Conservation (phyloP, 31 red algal species). For the Pterothamnion heteromorphum region DNA sequence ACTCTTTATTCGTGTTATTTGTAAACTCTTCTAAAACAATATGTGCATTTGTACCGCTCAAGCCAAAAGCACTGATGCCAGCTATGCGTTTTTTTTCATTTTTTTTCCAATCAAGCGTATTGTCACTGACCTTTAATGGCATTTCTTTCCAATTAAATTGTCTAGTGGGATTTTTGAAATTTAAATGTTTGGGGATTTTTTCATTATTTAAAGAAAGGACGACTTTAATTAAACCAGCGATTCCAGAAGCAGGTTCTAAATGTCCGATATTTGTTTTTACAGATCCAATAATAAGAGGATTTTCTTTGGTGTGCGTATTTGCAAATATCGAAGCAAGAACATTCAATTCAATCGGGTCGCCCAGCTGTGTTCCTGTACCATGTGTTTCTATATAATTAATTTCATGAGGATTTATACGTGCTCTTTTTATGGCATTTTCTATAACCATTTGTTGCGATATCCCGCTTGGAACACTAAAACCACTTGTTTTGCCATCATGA, state of each 20-base stretch:
- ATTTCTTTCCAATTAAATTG: not conserved
- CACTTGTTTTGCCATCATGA: conserved; percentile 13
- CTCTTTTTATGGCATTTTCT: not conserved
- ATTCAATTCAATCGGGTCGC: conserved; percentile 36
- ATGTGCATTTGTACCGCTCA: conserved; percentile 52
- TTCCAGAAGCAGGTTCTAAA: not conserved
- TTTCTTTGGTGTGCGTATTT: not conserved
- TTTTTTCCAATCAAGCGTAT: conserved; percentile 2
- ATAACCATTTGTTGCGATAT: not conserved
- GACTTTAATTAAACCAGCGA: not conserved
- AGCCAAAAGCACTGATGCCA: conserved; percentile 50
- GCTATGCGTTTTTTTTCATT: conserved; percentile 13
- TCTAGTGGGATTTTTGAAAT: conserved; percentile 30
- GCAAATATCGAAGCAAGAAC: not conserved
- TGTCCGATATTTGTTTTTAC: conserved; percentile 43
- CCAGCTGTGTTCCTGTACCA: conserved; percentile 37
- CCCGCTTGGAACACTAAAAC: conserved; percentile 5
- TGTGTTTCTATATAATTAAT: conserved; percentile 28
- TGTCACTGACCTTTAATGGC: not conserved
- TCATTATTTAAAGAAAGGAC: not conserved
- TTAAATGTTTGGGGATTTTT: not conserved
- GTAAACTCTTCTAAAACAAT: conserved; percentile 24
- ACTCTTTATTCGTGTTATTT: not conserved
- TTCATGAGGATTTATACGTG: not conserved
- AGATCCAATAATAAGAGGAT: not conserved